Base-by-base conservation (phyloP, 2,329 filamentous ascomycete species). In the Fusarium buharicum region DNA sequence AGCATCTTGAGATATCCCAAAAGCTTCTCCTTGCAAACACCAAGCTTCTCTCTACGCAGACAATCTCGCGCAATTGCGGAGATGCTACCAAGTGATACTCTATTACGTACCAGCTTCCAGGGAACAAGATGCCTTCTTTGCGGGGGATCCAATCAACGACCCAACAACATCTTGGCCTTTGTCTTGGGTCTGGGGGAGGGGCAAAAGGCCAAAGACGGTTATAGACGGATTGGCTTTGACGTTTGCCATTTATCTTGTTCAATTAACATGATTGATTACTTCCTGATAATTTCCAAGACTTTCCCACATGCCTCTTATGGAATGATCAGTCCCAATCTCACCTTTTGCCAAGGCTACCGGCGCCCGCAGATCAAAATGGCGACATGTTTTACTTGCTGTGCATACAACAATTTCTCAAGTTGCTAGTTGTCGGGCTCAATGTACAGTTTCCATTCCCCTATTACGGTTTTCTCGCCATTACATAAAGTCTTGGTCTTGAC, bases 241-340 rank as follows among this genome's bases (percentile, higher is more conserved):
- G n/a, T n/a, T n/a, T n/a, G n/a, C 20, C 20, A 22, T 22, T 22
- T 22, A 22, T 22, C 20, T 22, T 22, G 20, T 22, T 6, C 20
- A 22, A 22, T 28, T 8, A 4, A 10, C 8, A 28, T 28, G 4
- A 28, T 28, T 11, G 27, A 9, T 11, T 28, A 10, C 27, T 28
- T 28, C 8, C 11, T 28, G 27, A 65, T 55, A 34, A 48, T 39
- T 62, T 59, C 59, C 59, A 62, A 59, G 61, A 51, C 57, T 59
- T 62, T 66, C 55, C 46, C 48, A 67, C 57, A 60, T 67, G 48
- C 64, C 64, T 36, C 31, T 62, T 55, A 36, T 18, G 46, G 61
- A 52, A 55, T 34, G 33, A 54, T 47, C 39, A 44, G 47, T 43
- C 37, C 22, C 33, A 43, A 50, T 55, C 40, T 37, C 27, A 48